A percentile compares a stretch with the other conserved stretches of the same genome.
Evolutionary conservation across 2,329 filamentous ascomycete genomes (phyloP).

Genomic region (Echinosphaeria canescens): DNA sequence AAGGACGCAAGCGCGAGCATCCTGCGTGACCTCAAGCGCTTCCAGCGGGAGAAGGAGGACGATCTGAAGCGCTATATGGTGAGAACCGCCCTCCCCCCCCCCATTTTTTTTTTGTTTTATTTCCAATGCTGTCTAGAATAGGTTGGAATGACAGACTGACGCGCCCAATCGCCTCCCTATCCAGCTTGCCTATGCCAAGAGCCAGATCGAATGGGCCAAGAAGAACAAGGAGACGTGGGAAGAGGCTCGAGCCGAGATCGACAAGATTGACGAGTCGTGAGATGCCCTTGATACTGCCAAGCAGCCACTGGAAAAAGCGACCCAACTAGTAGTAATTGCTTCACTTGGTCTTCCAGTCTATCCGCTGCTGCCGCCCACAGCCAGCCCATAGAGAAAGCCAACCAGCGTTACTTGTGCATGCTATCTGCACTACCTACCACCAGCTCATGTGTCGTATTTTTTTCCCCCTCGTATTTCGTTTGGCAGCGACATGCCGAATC

Average conservation of each 20-base stretch:
- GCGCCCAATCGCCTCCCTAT: background rate
- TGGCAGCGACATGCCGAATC: too few species aligned
- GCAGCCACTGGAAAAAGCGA: too few species aligned
- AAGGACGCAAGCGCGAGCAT: conserved; percentile 81
- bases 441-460: too few species aligned
- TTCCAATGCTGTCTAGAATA: too few species aligned
- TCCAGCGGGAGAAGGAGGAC: conserved; percentile 90
- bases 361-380: too few species aligned
- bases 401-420: too few species aligned
- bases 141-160: background rate
- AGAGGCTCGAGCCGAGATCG: conserved; percentile 68
- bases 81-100: conserved; percentile 15
- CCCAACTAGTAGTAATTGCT: too few species aligned
- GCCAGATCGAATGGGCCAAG: conserved; percentile 85
- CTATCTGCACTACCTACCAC: too few species aligned
- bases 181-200: conserved; percentile 78
- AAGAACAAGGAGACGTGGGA: conserved; percentile 86
- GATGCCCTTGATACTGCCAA: too few species aligned
- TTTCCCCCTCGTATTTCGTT: too few species aligned
- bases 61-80: conserved; percentile 94
- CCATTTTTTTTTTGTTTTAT: background rate
- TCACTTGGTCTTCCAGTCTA: too few species aligned
- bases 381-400: too few species aligned
- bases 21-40: conserved; percentile 73
- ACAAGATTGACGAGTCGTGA: conserved; percentile 56